Evolutionary conservation across 768 basidiomycete genomes (phyloP), one percentile per base, ranked within the genome.

Genomic region (Termitomyces sp.): DNA sequence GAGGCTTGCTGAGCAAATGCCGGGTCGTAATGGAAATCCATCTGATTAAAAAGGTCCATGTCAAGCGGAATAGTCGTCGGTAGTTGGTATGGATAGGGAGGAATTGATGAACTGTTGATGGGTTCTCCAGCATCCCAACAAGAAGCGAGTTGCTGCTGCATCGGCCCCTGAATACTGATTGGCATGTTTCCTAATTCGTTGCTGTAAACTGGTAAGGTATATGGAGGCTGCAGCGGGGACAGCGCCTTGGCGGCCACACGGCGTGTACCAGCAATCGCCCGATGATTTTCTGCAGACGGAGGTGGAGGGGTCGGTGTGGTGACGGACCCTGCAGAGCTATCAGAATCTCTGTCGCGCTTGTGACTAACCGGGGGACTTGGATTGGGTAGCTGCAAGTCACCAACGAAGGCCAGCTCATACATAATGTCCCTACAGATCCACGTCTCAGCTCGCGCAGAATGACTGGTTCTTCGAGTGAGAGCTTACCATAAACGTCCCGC

Each of bases 391-490:
- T 87, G 88, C 0, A 90, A 75, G 24, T 89, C 86, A 2, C 88
- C 87, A 4, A 84, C 86, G 0, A 79, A 84, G 4, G 88, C 86
- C 1, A 90, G 74, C 61, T 90, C 87, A 61, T 83, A 88, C 20
- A 90, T 70, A 42, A 90, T 80, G 63, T 89, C 87, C 87, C 88
- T 88, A 20, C 7, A 36, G 36, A 22, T 54, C 22, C 16, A n/a
- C 5, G 22, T 12, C 22, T 52, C 28, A 29, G 53, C 9, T 20
- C 20, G 75, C 12, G 74, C 20, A 41, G 18, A 73, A 22, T 9
- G 15, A 6, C 33, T 26, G 4, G 9, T 13, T 16, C 29, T 31
- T 31, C 5, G 22, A 20, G 39, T 7, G 20, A 7, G 18, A 33
- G 58, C 70, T 50, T 65, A 78, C 80, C 78, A 79, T 28, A 81